phyloP scores from a whole-genome alignment of 116 monocot species.

The Posidonia oceanica region DNA sequence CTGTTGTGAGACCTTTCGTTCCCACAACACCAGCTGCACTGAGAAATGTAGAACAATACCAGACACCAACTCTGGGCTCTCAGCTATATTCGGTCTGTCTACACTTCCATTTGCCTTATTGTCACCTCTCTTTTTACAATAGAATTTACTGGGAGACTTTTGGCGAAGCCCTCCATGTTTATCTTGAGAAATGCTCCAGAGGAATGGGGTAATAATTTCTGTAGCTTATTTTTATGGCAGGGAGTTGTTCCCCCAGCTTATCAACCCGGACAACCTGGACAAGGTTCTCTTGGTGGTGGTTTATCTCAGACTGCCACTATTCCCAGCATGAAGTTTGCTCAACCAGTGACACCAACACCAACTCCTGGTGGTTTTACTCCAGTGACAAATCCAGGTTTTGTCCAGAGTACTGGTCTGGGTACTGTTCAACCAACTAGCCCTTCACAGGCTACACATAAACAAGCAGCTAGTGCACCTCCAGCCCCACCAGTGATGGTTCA shows the following conservation, averaged over 20 bases:
- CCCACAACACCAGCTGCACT: slow-evolving; percentile 51
- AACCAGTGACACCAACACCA: slow-evolving; percentile 18
- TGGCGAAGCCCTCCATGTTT: background rate
- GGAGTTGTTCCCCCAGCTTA: slow-evolving; percentile 32
- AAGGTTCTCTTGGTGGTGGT: slow-evolving; percentile 20
- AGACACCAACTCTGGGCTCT: slow-evolving; percentile 59
- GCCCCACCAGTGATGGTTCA: slow-evolving; percentile 83
- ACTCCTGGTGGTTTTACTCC: slow-evolving; percentile 44
- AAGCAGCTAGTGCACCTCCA: slow-evolving; percentile 26
- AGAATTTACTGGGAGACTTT: background rate
- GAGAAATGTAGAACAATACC: slow-evolving; percentile 72
- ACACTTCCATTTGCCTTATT: background rate
- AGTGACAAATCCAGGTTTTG: slow-evolving; percentile 36
- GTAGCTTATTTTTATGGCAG: slow-evolving; percentile 26
- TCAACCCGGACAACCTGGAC: slow-evolving; percentile 30
- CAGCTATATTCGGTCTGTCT: slow-evolving; percentile 65
- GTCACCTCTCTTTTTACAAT: background rate
- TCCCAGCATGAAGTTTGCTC: slow-evolving; percentile 39
- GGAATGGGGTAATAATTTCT: background rate
- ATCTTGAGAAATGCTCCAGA: background rate
- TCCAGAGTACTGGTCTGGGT: slow-evolving; percentile 34
- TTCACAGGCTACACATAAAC: slow-evolving; percentile 33
- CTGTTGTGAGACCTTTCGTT: slow-evolving; percentile 43
- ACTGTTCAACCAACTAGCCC: slow-evolving; percentile 72
- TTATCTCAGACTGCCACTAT: slow-evolving; percentile 24